phyloP scores from a whole-genome alignment of 1,284 basidiomycete genomes.

The Moesziomyces aphidis region DNA sequence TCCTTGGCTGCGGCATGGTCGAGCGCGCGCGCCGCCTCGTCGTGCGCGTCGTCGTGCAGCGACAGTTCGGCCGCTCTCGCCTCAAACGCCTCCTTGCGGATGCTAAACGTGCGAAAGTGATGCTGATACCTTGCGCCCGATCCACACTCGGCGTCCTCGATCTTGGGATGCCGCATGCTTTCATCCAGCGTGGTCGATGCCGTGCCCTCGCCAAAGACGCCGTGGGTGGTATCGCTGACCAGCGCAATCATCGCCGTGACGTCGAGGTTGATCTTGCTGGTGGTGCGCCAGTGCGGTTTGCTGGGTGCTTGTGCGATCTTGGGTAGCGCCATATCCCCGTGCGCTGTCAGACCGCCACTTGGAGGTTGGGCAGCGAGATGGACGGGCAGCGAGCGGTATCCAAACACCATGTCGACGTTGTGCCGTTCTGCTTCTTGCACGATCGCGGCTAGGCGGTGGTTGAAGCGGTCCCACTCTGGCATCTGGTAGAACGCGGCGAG shows the following conservation, averaged over 20 bases:
- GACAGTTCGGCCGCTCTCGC: conserved; percentile 35
- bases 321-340: conserved; percentile 15
- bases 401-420: conserved; percentile 37
- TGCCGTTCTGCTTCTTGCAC: conserved; percentile 9
- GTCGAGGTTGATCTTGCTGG: conserved; percentile 54
- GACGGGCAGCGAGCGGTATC: conserved; percentile 13
- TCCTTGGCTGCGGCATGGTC: conserved; percentile 38
- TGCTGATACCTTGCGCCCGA: conserved; percentile 30
- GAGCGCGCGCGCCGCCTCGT: conserved; percentile 24
- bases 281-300: conserved; percentile 24
- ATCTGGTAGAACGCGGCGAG: conserved; percentile 32
- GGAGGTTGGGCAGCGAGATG: conserved; percentile 5
- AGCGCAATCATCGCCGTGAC: conserved; percentile 60
- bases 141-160: conserved; percentile 19
- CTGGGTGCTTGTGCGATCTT: conserved; percentile 31
- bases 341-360: conserved; percentile 4
- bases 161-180: conserved; percentile 23
- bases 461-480: conserved; percentile 42
- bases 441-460: conserved; percentile 45
- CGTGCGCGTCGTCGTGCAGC: conserved; percentile 25
- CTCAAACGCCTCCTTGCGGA: conserved; percentile 42
- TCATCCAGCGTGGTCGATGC: conserved; percentile 7
- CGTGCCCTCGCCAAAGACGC: conserved; percentile 12
- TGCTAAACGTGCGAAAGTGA: conserved; percentile 44
- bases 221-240: conserved; percentile 56